Base-by-base conservation (phyloP, 2,329 filamentous ascomycete genomes). In the Chaetothyriales sp. region DNA sequence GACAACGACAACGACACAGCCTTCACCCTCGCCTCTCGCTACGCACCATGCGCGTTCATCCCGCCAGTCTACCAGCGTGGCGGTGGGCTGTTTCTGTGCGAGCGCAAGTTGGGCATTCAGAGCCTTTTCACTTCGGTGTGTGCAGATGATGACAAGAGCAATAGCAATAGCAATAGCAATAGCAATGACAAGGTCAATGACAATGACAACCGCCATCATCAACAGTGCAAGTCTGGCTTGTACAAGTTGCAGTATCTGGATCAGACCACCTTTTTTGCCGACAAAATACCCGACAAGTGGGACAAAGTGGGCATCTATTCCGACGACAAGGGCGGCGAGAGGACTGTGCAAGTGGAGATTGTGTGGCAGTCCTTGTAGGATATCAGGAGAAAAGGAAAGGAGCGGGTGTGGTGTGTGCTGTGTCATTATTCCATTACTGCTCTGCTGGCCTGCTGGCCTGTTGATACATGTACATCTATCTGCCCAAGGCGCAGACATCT, bases 21-120 rank as follows among this genome's bases (percentile, higher is more conserved):
- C 12, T 79, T 80, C 66, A 80, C 76, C 0, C 64, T 83, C 10
- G 70, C 65, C 46, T 77, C 76, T 10, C 76, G 73, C 46, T 81
- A 79, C 60, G 79, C 79, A 5, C 65, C 63, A 12, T 85, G 81
- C 57, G 74, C 72, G 1, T 69, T 84, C 45, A 67, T 73, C 3
- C 50, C 48, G 2, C 18, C 7, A 2, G 53, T 53, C 2, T 25
- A 18, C 18, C 43, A 12, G 8, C 19, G 9, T 2, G 9, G 22
- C 22, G 64, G 68, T 2, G 73, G 72, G n/a, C 66, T 66, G 5
- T 70, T 84, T 43, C 72, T 67, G 12, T 84, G 81, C 61, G 76
- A 69, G 3, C 68, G 69, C 2, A 64, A 68, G n/a, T 69, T 74
- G 4, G 66, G 62, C 7, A 61, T 61, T 3, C 64, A 65, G 2